Conservation (phyloP, 352 stramenopile species). For the Elongisporangium undulatum region DNA sequence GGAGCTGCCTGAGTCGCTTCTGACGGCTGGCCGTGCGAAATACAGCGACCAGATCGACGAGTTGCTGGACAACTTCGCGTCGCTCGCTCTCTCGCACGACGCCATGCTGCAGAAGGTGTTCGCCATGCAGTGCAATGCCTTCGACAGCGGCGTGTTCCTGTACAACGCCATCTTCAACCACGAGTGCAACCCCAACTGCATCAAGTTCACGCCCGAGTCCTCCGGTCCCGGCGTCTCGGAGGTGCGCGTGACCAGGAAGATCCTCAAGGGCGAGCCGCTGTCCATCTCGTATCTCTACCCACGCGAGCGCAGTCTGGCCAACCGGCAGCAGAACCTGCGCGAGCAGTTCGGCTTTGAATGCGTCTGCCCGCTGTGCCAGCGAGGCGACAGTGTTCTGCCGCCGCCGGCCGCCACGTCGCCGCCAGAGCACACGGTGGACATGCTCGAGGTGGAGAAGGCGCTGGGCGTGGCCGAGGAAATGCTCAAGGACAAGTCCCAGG, state of each 20-base stretch:
- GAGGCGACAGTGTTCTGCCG: constrained; percentile 65
- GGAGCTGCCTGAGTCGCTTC: constrained; percentile 53
- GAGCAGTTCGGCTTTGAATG: constrained; percentile 92
- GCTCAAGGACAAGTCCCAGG: constrained; percentile 43
- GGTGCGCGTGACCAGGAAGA: constrained; percentile 83
- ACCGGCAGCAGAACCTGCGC: constrained; percentile 71
- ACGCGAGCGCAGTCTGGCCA: constrained; percentile 82
- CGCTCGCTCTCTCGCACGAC: constrained; percentile 42
- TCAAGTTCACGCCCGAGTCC: constrained; percentile 87
- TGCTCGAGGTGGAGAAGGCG: constrained; percentile 64
- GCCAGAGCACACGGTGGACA: constrained; percentile 10
- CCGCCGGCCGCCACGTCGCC: constrained; percentile 12
- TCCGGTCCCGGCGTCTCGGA: constrained; percentile 74
- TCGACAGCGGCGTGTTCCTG: constrained; percentile 91
- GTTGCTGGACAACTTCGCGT: constrained; percentile 41
- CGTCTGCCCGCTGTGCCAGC: constrained; percentile 53
- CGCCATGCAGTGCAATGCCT: constrained; percentile 92
- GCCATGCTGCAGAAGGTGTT: constrained; percentile 88
- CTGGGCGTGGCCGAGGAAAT: constrained; percentile 54
- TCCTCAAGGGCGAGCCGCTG: constrained; percentile 86
- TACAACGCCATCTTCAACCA: constrained; percentile 96
- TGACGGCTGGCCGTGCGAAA: constrained; percentile 45
- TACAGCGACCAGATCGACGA: constrained; percentile 54
- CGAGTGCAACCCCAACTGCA: constrained; percentile 92
- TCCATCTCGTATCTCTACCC: constrained; percentile 94